phyloP scores from a whole-genome alignment of 441 rosid genomes.

The Aleurites moluccanus region DNA sequence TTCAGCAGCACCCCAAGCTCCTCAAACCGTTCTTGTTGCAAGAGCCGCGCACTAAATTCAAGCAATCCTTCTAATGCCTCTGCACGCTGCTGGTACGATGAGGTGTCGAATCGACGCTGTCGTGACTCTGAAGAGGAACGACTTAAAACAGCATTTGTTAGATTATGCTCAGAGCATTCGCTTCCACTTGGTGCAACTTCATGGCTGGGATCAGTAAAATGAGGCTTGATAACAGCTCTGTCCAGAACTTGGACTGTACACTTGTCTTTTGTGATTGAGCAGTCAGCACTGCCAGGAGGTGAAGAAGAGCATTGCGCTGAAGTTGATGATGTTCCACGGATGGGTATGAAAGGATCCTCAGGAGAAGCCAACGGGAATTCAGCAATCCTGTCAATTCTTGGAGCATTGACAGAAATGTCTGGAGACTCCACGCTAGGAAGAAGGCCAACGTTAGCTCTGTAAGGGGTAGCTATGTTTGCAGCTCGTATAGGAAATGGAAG shows the following conservation, averaged over 20 bases:
- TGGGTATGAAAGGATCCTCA: constrained; percentile 55
- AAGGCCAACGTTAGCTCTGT: constrained; percentile 34
- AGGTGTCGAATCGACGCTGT: constrained; percentile 62
- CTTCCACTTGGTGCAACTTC: constrained; percentile 29
- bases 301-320: constrained; percentile 58
- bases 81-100: constrained; percentile 82
- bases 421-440: constrained; percentile 63
- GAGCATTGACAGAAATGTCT: constrained; percentile 83
- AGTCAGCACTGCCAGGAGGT: constrained; percentile 45
- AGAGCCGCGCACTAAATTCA: constrained; percentile 88
- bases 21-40: constrained; percentile 75
- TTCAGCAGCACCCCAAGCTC: constrained; percentile 81
- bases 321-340: constrained; percentile 40
- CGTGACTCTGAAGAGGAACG: constrained; percentile 55
- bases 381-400: constrained; percentile 78
- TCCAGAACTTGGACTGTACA: constrained; percentile 68
- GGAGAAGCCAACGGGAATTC: constrained; percentile 79
- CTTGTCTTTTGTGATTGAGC: constrained; percentile 78
- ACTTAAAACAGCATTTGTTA: constrained; percentile 70
- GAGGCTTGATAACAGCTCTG: constrained; percentile 28
- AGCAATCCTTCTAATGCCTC: constrained; percentile 96
- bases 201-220: constrained; percentile 15
- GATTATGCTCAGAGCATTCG: constrained; percentile 56
- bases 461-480: constrained; percentile 30
- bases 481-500: constrained; percentile 51